These are phyloP conservation scores for Chrysanthemum lavandulifolium DNA, from an alignment of 129 eudicot species.

Conservation along the genomic window DNA sequence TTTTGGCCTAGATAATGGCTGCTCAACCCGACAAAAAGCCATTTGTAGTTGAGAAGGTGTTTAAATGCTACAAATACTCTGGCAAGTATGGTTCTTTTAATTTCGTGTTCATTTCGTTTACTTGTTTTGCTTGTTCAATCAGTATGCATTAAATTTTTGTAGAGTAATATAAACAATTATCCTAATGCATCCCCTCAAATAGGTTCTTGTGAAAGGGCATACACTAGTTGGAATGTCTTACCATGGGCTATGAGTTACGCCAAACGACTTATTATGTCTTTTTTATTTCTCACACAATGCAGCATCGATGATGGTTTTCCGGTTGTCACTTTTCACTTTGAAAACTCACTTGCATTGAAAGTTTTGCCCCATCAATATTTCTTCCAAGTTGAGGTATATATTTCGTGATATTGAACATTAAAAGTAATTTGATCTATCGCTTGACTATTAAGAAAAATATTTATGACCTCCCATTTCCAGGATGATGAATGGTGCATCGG, in stretches of 20 bases:
- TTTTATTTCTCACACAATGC: constrained; percentile 32
- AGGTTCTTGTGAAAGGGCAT: neutral
- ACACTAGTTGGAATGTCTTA: neutral
- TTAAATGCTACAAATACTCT: constrained; percentile 59
- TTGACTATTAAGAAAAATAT: neutral
- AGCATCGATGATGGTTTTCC: constrained; percentile 92
- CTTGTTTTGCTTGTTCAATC: neutral
- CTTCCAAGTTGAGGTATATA: constrained; percentile 50
- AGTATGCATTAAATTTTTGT: too few relatives aligned
- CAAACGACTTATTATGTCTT: neutral
- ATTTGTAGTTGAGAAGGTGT: constrained; percentile 55
- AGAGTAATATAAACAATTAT: neutral
- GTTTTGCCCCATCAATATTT: constrained; percentile 75
- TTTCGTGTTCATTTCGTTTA: neutral
- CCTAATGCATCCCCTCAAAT: neutral
- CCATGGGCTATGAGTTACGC: neutral
- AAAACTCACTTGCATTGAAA: constrained; percentile 48
- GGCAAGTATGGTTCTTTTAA: constrained; percentile 53
- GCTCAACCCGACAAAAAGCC: constrained; percentile 53
- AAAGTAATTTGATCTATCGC: neutral
- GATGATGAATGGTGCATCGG: constrained; percentile 75
- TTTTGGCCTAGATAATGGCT: constrained; percentile 57
- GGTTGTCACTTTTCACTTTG: constrained; percentile 61
- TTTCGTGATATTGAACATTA: neutral
- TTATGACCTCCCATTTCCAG: constrained; percentile 29